phyloP scores from a whole-genome alignment of 2,329 filamentous ascomycete species.

The Camillea tinctor region DNA sequence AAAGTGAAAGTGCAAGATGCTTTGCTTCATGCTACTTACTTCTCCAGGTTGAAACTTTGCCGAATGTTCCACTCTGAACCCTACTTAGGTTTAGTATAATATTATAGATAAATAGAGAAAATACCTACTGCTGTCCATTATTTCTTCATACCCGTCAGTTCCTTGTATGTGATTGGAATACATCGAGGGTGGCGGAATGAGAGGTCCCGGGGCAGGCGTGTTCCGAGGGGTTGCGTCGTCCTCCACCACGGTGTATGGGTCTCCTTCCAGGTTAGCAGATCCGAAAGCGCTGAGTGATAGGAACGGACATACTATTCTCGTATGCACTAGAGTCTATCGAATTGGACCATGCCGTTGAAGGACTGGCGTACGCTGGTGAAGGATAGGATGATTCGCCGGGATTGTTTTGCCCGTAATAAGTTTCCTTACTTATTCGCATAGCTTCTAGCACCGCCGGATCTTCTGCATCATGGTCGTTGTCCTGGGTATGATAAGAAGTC shows the following conservation, averaged over 20 bases:
- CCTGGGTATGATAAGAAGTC: constrained; percentile 13
- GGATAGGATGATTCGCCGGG: constrained; percentile 22
- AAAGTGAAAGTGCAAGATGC: not conserved
- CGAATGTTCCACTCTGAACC: constrained; percentile 28
- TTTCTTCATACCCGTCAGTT: constrained; percentile 24
- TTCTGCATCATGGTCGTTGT: constrained; percentile 3
- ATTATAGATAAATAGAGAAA: not conserved
- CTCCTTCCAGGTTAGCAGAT: constrained; percentile 13
- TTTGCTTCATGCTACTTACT: constrained; percentile 15
- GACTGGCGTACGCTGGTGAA: constrained; percentile 12
- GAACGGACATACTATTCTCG: constrained; percentile 18
- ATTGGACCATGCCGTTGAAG: constrained; percentile 14
- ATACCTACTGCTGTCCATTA: constrained; percentile 24
- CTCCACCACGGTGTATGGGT: constrained; percentile 11
- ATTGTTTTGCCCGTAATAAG: constrained; percentile 17
- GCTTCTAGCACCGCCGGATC: constrained; percentile 24
- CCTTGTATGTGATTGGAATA: constrained; percentile 24
- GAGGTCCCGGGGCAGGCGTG: constrained; percentile 9
- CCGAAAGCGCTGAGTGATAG: not conserved
- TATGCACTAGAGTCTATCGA: constrained; percentile 24
- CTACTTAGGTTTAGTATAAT: constrained; percentile 21
- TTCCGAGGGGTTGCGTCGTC: constrained; percentile 19
- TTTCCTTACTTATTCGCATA: constrained; percentile 17
- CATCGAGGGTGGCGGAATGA: constrained; percentile 4
- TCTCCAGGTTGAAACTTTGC: constrained; percentile 31